A percentile compares a stretch with the other conserved stretches of the same genome.
Conservation (phyloP, 495 filamentous ascomycete species). For the Aspergillus kassunensis region DNA sequence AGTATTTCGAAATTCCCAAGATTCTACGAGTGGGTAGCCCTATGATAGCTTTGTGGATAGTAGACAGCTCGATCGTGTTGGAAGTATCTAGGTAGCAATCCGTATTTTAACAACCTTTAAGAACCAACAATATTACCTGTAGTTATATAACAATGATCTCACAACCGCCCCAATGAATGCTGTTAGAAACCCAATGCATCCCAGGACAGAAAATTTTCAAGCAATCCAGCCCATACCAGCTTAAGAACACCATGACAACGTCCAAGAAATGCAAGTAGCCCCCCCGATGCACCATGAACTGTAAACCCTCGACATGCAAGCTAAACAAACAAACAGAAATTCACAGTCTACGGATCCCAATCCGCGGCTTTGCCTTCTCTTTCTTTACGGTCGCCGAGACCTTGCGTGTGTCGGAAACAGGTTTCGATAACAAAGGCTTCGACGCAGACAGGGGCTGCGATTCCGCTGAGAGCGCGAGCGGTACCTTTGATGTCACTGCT, state of each 20-base stretch:
- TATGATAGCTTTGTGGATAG: too few species aligned
- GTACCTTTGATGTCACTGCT: not conserved
- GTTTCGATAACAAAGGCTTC: slow-evolving; percentile 12
- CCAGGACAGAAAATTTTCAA: not conserved
- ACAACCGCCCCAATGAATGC: not conserved
- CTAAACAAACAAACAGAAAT: too few species aligned
- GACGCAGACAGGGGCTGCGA: slow-evolving; percentile 13
- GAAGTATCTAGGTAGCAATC: too few species aligned
- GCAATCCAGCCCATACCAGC: not conserved
- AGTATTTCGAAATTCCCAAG: too few species aligned
- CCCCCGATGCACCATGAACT: not conserved
- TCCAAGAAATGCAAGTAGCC: too few species aligned
- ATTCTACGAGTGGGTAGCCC: too few species aligned
- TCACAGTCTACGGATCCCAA: slow-evolving; percentile 39
- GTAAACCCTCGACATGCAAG: not conserved
- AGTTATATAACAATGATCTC: not conserved
- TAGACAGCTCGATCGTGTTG: too few species aligned
- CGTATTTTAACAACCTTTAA: too few species aligned
- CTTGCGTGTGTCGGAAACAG: slow-evolving; percentile 23
- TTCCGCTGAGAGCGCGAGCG: slow-evolving; percentile 7
- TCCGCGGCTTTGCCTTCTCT: slow-evolving; percentile 35
- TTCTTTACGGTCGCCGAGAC: slow-evolving; percentile 22
- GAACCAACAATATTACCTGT: too few species aligned
- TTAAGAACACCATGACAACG: not conserved
- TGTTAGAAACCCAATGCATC: not conserved